Base-by-base conservation (phyloP, 2,329 filamentous ascomycete genomes). In the Pseudodiploospora longispora region DNA sequence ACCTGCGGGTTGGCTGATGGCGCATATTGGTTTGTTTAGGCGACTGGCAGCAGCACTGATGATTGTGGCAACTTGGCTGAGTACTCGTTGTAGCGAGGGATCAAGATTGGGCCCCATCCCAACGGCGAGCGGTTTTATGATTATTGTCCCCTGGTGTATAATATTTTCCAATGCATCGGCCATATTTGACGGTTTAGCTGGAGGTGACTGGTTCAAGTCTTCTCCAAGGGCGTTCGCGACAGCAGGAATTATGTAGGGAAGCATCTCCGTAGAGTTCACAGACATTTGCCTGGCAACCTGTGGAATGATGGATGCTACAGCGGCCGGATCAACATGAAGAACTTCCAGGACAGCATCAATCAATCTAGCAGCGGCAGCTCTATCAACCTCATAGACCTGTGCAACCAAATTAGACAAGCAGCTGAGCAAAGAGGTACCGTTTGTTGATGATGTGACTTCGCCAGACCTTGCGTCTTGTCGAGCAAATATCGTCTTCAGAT, bases 181-280 rank as follows among this genome's bases (percentile, higher is more conserved):
- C 36, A 47, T 36, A 30, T 51, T 46, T 4, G 41, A 29, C 28
- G 42, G 9, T 6, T 39, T 40, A 4, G 36, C 33, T 4, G 48
- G 35, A 9, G 30, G 40, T 12, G 19, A 9, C n/a, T 12, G 36
- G 10, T 50, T 38, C 10, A 49, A 27, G 4, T 38, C 33, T 34
- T 44, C 44, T 2, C 52, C 52, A 6, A 56, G 33, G 19, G 46
- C 50, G 6, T 41, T 39, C 6, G 53, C 49, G 30, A 57, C 38
- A 10, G 55, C 55, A 28, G 54, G 53, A 37, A 59, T 46, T 9
- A 58, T 41, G 2, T 56, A 32, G 5, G 56, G 54, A 3, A 58
- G 43, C 5, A 51, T 30, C 2, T 48, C 43, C 6, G 47, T 30
- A 6, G 44, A 12, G 1, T 44, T 40, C 2, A 47, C 36, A 10